Percentiles rank a stretch among this genome's conserved stretches.
Conservation (phyloP, 371 early-diverging fungal species). For the Mortierella polycephala region DNA sequence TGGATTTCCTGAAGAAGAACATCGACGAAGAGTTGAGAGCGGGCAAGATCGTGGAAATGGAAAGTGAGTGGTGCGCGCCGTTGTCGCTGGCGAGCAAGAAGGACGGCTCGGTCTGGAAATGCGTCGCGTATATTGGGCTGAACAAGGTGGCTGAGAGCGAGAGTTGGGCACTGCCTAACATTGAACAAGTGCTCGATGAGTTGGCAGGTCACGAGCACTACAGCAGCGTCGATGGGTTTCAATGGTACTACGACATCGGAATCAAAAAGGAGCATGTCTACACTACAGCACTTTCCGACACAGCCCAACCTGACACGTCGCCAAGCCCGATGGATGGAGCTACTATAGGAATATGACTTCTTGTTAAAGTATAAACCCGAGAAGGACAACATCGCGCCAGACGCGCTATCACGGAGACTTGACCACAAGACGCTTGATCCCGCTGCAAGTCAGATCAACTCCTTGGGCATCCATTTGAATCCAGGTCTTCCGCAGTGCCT, state of each 20-base stretch:
- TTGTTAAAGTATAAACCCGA: conserved; percentile 45
- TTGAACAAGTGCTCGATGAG: conserved; percentile 5
- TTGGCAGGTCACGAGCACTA: neutral
- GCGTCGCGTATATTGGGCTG: conserved; percentile 4
- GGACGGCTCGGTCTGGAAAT: conserved; percentile 1
- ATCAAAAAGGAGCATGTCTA: conserved; percentile 8
- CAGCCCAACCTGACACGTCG: conserved; percentile 44
- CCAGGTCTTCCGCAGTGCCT: conserved; percentile 8
- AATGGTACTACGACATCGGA: conserved; percentile 1
- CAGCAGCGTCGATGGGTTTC: conserved; percentile 5
- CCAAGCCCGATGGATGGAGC: conserved; percentile 41
- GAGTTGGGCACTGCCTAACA: conserved; percentile 9
- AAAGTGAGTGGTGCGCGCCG: conserved; percentile 8
- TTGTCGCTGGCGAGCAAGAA: conserved; percentile 5
- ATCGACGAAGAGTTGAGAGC: neutral
- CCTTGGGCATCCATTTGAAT: conserved; percentile 4
- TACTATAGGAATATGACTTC: conserved; percentile 50
- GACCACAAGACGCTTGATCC: conserved; percentile 28
- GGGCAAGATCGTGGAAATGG: conserved; percentile 9
- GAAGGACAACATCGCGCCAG: conserved; percentile 42
- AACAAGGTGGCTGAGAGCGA: conserved; percentile 10
- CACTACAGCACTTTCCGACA: conserved; percentile 27
- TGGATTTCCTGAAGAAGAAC: conserved; percentile 8
- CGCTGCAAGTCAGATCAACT: conserved; percentile 8
- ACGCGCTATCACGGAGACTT: conserved; percentile 28